These are phyloP conservation scores for Coelastrella sp. DNA, from an alignment of 139 green algal species.

Conservation along the genomic window DNA sequence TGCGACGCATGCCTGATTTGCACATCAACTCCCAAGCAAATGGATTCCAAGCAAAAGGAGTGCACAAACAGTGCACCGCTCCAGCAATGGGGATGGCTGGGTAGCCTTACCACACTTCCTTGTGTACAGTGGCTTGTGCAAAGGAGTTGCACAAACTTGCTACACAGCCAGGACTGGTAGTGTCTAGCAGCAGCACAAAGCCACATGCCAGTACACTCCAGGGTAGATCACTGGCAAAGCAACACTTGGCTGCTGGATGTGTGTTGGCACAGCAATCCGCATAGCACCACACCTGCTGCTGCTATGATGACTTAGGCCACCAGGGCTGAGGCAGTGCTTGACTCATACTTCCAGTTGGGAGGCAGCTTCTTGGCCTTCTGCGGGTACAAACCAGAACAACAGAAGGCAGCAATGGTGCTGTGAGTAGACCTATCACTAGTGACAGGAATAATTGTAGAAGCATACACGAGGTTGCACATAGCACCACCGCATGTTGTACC, in stretches of 20 bases:
- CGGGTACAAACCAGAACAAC: background rate
- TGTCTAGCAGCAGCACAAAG: constrained; percentile 10
- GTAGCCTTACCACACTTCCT: background rate
- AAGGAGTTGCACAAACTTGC: background rate
- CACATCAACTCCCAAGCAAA: too few species aligned
- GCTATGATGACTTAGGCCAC: constrained; percentile 68
- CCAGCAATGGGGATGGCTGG: too few species aligned
- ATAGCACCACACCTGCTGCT: constrained; percentile 19
- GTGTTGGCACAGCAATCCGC: background rate
- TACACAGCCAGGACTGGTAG: constrained; percentile 33
- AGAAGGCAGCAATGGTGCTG: background rate
- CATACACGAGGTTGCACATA: too few species aligned
- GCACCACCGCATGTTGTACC: too few species aligned
- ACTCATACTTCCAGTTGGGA: constrained; percentile 97
- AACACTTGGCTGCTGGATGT: background rate
- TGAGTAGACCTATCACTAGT: background rate
- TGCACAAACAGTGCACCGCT: too few species aligned
- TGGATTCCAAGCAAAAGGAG: too few species aligned
- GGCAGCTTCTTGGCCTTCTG: constrained; percentile 84
- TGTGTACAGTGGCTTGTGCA: background rate
- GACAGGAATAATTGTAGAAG: background rate
- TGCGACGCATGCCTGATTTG: too few species aligned
- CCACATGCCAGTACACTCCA: constrained; percentile 34
- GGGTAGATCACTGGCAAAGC: constrained; percentile 27
- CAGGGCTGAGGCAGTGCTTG: constrained; percentile 91